These are phyloP conservation scores for Asterella californica DNA, from an alignment of 225 moss, liverwort and hornwort species.

Conservation along the genomic window DNA sequence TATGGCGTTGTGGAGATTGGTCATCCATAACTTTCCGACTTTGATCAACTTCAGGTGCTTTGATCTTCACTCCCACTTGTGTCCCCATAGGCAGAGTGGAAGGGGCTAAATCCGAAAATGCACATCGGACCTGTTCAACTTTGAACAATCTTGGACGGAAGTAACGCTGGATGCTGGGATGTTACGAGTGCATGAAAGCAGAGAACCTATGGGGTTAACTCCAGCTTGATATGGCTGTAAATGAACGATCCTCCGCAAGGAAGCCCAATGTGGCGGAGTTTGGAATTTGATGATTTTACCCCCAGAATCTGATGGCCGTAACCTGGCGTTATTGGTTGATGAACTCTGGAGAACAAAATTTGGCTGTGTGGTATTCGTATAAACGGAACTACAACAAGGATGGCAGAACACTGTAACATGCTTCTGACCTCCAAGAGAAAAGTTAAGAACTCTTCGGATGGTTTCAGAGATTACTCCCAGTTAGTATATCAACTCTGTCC, in stretches of 20 bases:
- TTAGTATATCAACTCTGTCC: no score
- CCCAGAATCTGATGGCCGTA: no score
- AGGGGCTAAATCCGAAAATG: neutral
- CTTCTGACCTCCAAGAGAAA: no score
- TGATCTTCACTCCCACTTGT: neutral
- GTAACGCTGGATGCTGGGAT: neutral
- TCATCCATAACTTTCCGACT: neutral
- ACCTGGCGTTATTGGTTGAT: neutral
- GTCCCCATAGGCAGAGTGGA: neutral
- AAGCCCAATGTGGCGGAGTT: neutral
- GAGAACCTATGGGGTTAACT: neutral
- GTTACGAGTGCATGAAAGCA: neutral
- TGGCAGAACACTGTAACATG: neutral
- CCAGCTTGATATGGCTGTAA: neutral
- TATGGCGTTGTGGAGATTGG: neutral
- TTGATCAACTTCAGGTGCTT: neutral
- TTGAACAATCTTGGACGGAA: neutral
- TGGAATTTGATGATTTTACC: neutral
- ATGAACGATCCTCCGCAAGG: neutral
- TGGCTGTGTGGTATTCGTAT: neutral
- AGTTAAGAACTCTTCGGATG: no score
- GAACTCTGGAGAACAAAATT: neutral
- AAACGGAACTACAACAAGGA: neutral
- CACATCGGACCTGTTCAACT: neutral
- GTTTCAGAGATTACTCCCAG: no score